phyloP scores from a whole-genome alignment of 305 asterid genomes.

The Salvia sclarea region DNA sequence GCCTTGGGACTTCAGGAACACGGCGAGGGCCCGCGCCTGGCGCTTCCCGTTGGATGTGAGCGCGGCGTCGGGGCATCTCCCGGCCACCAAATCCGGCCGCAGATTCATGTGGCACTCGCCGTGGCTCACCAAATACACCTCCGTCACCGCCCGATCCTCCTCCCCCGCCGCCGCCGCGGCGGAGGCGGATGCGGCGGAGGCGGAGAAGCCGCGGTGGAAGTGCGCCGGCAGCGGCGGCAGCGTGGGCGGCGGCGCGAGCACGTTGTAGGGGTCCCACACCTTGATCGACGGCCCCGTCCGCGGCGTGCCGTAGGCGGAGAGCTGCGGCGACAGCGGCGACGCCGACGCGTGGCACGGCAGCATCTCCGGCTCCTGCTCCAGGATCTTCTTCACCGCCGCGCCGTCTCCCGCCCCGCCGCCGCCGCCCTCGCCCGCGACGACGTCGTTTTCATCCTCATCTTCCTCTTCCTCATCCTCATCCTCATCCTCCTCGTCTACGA shows the following conservation, averaged over 20 bases:
- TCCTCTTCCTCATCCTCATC: constrained; percentile 42
- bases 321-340: constrained; percentile 95
- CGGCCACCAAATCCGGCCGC: constrained; percentile 90
- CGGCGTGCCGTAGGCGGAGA: constrained; percentile 80
- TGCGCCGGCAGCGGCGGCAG: constrained; percentile 46
- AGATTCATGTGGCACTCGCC: constrained; percentile 90
- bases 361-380: constrained; percentile 95
- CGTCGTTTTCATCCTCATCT: constrained; percentile 41
- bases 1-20: constrained; percentile 83
- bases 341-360: constrained; percentile 94
- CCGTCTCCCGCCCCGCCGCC: constrained; percentile 42
- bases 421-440: constrained; percentile 32
- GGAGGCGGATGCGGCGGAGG: constrained; percentile 61
- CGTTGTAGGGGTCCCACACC: constrained; percentile 97
- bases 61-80: constrained; percentile 85
- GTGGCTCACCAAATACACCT: constrained; percentile 75
- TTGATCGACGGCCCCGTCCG: constrained; percentile 84
- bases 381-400: constrained; percentile 62
- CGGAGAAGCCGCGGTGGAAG: constrained; percentile 50
- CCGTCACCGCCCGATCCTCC: constrained; percentile 60
- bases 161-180: constrained; percentile 43
- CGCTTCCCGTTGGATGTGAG: constrained; percentile 90
- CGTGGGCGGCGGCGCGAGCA: constrained; percentile 74
- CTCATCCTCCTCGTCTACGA: constrained; percentile 42
- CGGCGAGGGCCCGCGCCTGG: constrained; percentile 90